Percentiles rank a stretch among this genome's conserved stretches.
Evolutionary conservation across 495 filamentous ascomycete species (phyloP).

Genomic region (Cercophora samala): DNA sequence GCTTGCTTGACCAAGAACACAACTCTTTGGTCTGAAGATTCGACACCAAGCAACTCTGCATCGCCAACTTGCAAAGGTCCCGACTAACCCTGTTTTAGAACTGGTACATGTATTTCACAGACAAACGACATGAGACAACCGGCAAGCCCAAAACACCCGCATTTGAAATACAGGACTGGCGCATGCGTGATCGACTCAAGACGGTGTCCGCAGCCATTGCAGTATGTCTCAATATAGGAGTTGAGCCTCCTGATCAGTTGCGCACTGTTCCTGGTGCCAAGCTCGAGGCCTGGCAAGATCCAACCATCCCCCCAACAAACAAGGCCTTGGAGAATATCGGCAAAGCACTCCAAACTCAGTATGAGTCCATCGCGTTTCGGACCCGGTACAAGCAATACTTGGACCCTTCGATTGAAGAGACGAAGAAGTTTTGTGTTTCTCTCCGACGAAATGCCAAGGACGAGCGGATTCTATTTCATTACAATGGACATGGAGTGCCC

Average conservation of each 20-base stretch:
- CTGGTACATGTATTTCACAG: constrained; percentile 99
- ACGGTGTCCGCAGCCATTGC: constrained; percentile 93
- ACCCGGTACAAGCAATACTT: constrained; percentile 96
- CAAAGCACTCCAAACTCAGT: constrained; percentile 90
- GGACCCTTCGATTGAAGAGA: constrained; percentile 94
- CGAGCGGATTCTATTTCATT: constrained; percentile 92
- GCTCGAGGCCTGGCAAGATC: constrained; percentile 96
- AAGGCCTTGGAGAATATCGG: constrained; percentile 93
- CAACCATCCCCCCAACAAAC: constrained; percentile 69
- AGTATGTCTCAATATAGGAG: constrained; percentile 94
- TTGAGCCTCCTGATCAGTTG: constrained; percentile 91
- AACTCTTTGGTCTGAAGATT: background rate
- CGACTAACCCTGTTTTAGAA: constrained; percentile 44
- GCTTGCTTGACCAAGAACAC: too few species aligned
- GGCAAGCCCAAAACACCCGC: constrained; percentile 69
- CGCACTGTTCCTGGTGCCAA: constrained; percentile 91
- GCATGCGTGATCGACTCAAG: constrained; percentile 93
- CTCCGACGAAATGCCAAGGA: constrained; percentile 89
- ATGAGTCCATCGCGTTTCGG: constrained; percentile 87
- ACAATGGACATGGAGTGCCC: constrained; percentile 98
- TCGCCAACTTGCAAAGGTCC: background rate
- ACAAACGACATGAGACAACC: constrained; percentile 95
- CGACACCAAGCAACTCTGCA: background rate
- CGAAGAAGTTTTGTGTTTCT: constrained; percentile 89
- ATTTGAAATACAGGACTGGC: constrained; percentile 80